Evolutionary conservation across 257 asterid genomes (phyloP), one percentile per base, ranked within the genome.

Genomic region (Mentha longifolia): DNA sequence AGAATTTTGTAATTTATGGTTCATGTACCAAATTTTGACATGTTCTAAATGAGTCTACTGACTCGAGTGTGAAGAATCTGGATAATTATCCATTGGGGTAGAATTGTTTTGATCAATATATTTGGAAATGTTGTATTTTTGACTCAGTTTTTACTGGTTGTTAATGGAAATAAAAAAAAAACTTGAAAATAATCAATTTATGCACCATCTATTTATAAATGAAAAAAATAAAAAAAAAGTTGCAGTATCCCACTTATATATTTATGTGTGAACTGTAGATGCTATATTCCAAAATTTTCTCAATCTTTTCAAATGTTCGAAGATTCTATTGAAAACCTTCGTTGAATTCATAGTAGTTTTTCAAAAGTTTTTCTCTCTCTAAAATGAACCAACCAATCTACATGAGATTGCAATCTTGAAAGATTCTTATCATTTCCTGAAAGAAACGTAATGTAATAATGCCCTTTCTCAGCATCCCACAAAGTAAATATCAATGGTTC

Each of bases 351-450:
- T 22, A 22, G 25, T 2, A 22, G 25, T 22, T 22, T 55, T 28
- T 28, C 31, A 28, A 28, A 33, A 31, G 1, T n/a, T 42, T 64
- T 49, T 59, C 31, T 8, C 12, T 56, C 31, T 67, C 64, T 69
- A 6, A 46, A 51, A 45, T 33, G 37, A 62, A 37, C 69, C 72
- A 64, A 70, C 68, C 25, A 22, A 22, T 22, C 65, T 47, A 49
- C 31, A 4, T 37, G 59, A 65, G 39, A 19, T 28, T 28, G 31
- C 31, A 10, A 41, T 15, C 50, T 41, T 39, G 9, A 79, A 65
- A 68, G 74, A 80, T 80, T 72, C 84, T 77, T 74, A 68, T 68
- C 70, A 79, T 61, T 30, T 52, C 75, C 49, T 62, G 6, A 12
- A 64, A 70, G 74, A 80, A 76, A 68, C 79, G 66, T 50, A 73